Evolutionary conservation across 176 grass and related monocot species (phyloP).

Genomic region (barley (Hordeum vulgare)): MorexV3_pseudomolecules_assembly NC_058524.1:248327300-248327799

Average conservation of each 20-base stretch:
- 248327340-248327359: conserved; percentile 65
- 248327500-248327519: conserved; percentile 59
- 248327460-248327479: conserved; percentile 70
- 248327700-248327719: neutral
- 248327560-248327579: conserved; percentile 21
- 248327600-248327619: neutral
- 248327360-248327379: conserved; percentile 92
- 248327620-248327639: too few species aligned
- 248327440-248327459: conserved; percentile 69
- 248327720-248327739: neutral
- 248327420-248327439: conserved; percentile 97
- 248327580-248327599: neutral
- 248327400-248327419: conserved; percentile 63
- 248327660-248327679: too few species aligned
- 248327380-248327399: conserved; percentile 98
- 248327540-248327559: conserved; percentile 54
- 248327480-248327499: conserved; percentile 72
- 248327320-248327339: neutral
- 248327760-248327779: neutral
- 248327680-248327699: neutral
- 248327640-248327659: too few species aligned
- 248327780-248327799: neutral
- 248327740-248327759: neutral
- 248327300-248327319: neutral
- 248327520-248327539: conserved; percentile 54